phyloP scores from a whole-genome alignment of 441 rosid genomes.

The Geranium incanum region DNA sequence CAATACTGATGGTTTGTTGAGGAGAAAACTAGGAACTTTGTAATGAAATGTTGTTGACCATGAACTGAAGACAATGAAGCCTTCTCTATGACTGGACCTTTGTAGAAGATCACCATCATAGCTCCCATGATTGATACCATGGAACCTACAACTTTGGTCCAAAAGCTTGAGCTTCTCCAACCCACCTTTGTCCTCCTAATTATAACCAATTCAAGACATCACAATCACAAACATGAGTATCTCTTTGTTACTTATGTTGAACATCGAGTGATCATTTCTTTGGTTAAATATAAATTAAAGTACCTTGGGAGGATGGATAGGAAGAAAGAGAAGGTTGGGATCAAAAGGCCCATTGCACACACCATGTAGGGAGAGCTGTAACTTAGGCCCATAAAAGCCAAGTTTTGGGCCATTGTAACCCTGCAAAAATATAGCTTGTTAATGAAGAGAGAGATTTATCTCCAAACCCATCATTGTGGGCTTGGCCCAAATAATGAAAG shows the following conservation, averaged over 20 bases:
- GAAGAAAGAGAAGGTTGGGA: constrained; percentile 59
- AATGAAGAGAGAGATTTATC: no score
- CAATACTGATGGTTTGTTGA: constrained; percentile 42
- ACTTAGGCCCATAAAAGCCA: constrained; percentile 53
- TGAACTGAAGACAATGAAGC: constrained; percentile 28
- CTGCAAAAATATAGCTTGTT: background rate
- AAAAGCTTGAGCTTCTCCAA: constrained; percentile 43
- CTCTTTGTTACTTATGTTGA: background rate
- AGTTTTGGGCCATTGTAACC: constrained; percentile 37
- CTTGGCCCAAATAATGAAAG: background rate
- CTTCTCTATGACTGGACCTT: constrained; percentile 48
- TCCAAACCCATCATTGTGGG: background rate
- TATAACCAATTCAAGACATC: background rate
- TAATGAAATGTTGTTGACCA: constrained; percentile 24
- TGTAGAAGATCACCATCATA: constrained; percentile 39
- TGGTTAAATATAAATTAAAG: background rate
- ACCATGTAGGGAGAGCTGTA: constrained; percentile 69
- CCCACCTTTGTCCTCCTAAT: constrained; percentile 41
- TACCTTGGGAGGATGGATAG: constrained; percentile 49
- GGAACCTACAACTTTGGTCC: constrained; percentile 41
- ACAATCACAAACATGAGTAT: background rate
- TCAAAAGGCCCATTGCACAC: constrained; percentile 65
- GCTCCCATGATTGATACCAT: constrained; percentile 49
- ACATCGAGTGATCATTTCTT: no score
- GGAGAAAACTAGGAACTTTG: constrained; percentile 46